Percentiles rank a stretch among this genome's conserved stretches.
phyloP scores from a whole-genome alignment of 257 asterid species.

The Perilla frutescens region DNA sequence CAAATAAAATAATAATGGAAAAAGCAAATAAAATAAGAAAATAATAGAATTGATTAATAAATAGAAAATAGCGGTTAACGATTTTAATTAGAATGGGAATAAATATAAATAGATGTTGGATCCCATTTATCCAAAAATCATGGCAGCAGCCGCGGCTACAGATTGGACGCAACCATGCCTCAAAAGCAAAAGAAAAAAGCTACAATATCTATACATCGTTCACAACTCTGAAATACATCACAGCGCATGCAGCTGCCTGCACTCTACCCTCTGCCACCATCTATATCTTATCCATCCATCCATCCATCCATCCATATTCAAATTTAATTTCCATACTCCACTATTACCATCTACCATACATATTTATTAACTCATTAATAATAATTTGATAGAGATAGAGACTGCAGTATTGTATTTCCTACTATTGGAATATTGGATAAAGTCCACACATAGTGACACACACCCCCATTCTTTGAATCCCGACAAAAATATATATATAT shows the following conservation, averaged over 20 bases:
- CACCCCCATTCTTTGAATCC: conserved; percentile 7
- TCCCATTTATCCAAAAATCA: no score
- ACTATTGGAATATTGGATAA: neutral
- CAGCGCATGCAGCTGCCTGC: neutral
- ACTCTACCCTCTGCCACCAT: neutral
- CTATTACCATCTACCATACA: neutral
- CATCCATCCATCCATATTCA: neutral
- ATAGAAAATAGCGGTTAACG: no score
- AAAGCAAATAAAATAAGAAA: no score
- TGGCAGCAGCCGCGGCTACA: neutral
- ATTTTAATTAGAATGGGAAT: no score
- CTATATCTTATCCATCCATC: neutral
- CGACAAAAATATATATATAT: neutral
- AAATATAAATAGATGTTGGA: no score
- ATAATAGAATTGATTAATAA: no score
- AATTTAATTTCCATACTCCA: neutral
- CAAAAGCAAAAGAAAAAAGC: neutral
- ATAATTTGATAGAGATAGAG: no score
- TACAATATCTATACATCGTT: neutral
- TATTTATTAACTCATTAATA: no score
- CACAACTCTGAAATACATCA: neutral
- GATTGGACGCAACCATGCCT: neutral
- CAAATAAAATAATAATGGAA: no score
- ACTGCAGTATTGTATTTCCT: no score
- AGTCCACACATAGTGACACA: neutral